These are phyloP conservation scores for Anthoceros angustus DNA, from an alignment of 225 moss, liverwort and hornwort species.

Conservation along the genomic window DNA sequence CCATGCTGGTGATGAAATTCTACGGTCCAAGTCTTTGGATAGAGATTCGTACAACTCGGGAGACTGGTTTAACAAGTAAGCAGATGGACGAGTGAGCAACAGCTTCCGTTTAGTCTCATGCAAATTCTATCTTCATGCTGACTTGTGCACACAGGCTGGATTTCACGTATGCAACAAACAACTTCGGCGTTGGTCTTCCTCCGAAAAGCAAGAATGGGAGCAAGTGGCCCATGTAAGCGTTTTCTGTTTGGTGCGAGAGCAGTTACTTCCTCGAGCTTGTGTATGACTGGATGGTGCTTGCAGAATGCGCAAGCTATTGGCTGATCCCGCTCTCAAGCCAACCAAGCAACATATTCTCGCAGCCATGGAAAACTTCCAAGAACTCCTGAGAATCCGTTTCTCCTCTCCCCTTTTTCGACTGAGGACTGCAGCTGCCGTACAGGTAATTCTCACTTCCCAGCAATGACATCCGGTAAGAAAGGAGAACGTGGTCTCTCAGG, in stretches of 20 bases:
- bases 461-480: too few relatives aligned
- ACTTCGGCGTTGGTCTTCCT: slow-evolving; percentile 91
- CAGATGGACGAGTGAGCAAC: not conserved
- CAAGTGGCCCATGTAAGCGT: slow-evolving; percentile 72
- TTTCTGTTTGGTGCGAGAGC: not conserved
- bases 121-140: not conserved
- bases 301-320: slow-evolving; percentile 62
- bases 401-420: slow-evolving; percentile 82
- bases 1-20: slow-evolving; percentile 80
- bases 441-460: slow-evolving; percentile 19
- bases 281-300: slow-evolving; percentile 4
- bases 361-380: slow-evolving; percentile 67
- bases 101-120: not conserved
- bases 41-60: slow-evolving; percentile 95
- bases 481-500: not conserved
- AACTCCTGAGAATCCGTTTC: slow-evolving; percentile 61
- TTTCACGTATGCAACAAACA: slow-evolving; percentile 74
- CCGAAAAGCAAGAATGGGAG: slow-evolving; percentile 58
- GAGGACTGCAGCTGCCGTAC: slow-evolving; percentile 46
- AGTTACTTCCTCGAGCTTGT: not conserved
- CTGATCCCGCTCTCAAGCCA: slow-evolving; percentile 47
- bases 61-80: slow-evolving; percentile 90
- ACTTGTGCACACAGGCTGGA: slow-evolving; percentile 40
- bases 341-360: slow-evolving; percentile 65
- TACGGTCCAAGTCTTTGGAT: slow-evolving; percentile 90